Base-by-base conservation (phyloP, 106 monocot genomes). In the Acorus gramineus region DNA sequence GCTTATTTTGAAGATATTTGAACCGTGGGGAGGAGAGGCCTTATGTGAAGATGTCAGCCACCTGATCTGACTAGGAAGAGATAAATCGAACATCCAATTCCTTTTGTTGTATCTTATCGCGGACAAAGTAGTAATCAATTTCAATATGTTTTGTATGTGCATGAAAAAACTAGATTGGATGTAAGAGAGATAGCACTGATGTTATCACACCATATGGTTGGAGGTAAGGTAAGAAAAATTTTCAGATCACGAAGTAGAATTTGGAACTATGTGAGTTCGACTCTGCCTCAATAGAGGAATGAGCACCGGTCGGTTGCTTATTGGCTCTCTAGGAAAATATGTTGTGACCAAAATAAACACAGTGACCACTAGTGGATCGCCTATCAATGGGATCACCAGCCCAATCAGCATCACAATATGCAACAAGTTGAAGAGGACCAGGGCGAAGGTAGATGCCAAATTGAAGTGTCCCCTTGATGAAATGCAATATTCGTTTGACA, bases 391-490 rank as follows among this genome's bases (percentile, higher is more conserved):
- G 3, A 11, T 13, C 3, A 4, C 47, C 63, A 9, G 1, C 63
- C 63, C 63, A 63, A 49, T 63, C 63, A 9, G 47, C 46, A 63
- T 63, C 63, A 50, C 47, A 4, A 63, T n/a, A 49, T 4, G 47
- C 46, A 28, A 28, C 1, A 28, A 28, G 28, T 28, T 28, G 28
- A 28, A 28, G 28, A 28, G 28, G 28, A 28, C 1, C 28, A 28
- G 0, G 28, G 28, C 1, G 28, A 28, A 48, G 12, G 6, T n/a
- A 50, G 1, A 63, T n/a, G 7, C 4, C 6, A 11, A 9, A 8
- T 12, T 10, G 2, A 2, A 48, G 47, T 62, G 51, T 52, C 11
- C 6, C 13, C 53, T 51, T 12, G 4, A 65, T 50, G 43, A 52
- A 65, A 28, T 0, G 50, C 4, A 52, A 53, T 5, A 65, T 52